Evolutionary conservation across 306 rosid genomes (phyloP), one percentile per base, ranked within the genome.

Genomic region (Rosa lucieae): DNA sequence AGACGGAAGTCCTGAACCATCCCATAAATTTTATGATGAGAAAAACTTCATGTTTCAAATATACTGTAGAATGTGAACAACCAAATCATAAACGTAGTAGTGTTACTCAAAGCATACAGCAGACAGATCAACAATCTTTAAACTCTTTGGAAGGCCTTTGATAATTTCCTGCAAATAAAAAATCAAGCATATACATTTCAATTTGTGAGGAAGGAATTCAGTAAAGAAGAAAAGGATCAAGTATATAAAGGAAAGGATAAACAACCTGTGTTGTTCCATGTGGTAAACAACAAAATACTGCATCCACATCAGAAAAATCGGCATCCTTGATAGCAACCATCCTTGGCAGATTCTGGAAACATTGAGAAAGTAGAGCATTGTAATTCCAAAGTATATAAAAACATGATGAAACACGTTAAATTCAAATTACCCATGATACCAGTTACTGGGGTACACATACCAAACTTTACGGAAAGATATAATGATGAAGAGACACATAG

Each of bases 41-140:
- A 65, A 17, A 78, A 71, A 77, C 26, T 40, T 3, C 12, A 47
- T 65, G 40, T 29, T 76, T 35, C 20, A 29, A 62, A 80, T 13
- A 17, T 62, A 29, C 21, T 20, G 35, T 68, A 67, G 67, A 12
- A 70, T 75, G 40, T 53, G 56, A 35, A 9, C 2, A 75, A 82
- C 12, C 47, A 56, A 32, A 84, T 67, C 40, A 35, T 8, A 55
- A 62, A 67, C 52, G 42, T 55, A 39, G 52, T 35, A 51, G 35
- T 18, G 82, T 17, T 42, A 70, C 43, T 66, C 4, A 76, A 78
- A 76, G 77, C 95, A 67, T 92, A 95, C 99, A 74, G 99, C 99
- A 75, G 99, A 95, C 77, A 95, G 99, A 86, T 95, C 99, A 82
- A 95, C 99, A 86, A 92, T 90, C 91, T 95, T 95, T 92, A 92